These are phyloP conservation scores for Ampelocalamus luodianensis DNA, from an alignment of 176 grass and related monocot genomes.

Conservation along the genomic window DNA sequence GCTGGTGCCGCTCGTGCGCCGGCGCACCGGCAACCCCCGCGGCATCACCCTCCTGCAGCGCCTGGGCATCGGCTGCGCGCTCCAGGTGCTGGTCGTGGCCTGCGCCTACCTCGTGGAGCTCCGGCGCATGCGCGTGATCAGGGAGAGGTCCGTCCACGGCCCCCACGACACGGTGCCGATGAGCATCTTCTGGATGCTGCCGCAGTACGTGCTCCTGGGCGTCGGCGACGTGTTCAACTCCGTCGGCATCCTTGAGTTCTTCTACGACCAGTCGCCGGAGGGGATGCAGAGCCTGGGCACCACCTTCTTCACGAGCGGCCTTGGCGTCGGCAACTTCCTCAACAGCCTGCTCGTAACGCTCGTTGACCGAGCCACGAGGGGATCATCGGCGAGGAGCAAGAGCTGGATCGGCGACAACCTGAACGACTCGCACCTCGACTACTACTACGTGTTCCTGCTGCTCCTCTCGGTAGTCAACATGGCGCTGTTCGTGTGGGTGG, in stretches of 20 bases:
- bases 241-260: conserved; percentile 79
- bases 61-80: conserved; percentile 61
- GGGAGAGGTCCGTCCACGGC: background rate
- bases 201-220: conserved; percentile 72
- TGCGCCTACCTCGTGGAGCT: conserved; percentile 63
- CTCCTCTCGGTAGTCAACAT: conserved; percentile 57
- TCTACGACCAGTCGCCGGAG: conserved; percentile 83
- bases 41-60: conserved; percentile 82
- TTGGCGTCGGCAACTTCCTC: conserved; percentile 75
- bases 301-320: conserved; percentile 74
- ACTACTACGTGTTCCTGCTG: conserved; percentile 72
- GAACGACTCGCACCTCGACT: conserved; percentile 73
- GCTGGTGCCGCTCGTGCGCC: conserved; percentile 64
- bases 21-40: conserved; percentile 64
- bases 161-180: conserved; percentile 60
- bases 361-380: conserved; percentile 51
- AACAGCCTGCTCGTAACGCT: conserved; percentile 72
- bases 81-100: conserved; percentile 47
- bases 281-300: conserved; percentile 76
- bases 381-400: background rate
- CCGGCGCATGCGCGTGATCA: conserved; percentile 50
- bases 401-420: conserved; percentile 82
- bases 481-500: conserved; percentile 55
- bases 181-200: conserved; percentile 81
- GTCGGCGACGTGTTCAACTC: conserved; percentile 76